Evolutionary conservation across 257 asterid species (phyloP).

Genomic region (Nicotiana undulata): DNA sequence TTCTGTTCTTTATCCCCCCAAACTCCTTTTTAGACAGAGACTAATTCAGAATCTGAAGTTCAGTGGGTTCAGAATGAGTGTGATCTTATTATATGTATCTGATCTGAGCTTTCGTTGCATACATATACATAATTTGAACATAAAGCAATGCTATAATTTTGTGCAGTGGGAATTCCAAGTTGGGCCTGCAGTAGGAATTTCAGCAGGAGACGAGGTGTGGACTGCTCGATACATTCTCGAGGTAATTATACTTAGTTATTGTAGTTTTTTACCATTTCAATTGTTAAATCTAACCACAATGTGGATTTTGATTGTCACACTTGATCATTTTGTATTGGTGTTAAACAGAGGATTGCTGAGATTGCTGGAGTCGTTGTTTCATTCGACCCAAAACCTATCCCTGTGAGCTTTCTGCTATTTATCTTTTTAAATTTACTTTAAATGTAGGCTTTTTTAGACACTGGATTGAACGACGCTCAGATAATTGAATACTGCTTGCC

Average conservation of each 20-base stretch:
- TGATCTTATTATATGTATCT: neutral
- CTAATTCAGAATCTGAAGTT: neutral
- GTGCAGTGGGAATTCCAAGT: constrained; percentile 94
- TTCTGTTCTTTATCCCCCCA: neutral
- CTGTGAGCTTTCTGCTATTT: constrained; percentile 23
- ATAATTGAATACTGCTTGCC: neutral
- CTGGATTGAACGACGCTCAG: neutral
- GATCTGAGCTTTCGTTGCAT: neutral
- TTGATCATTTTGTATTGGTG: neutral
- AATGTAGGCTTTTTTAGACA: neutral
- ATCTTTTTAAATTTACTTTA: neutral
- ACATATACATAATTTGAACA: neutral
- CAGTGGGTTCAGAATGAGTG: neutral
- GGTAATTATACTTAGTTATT: constrained; percentile 28
- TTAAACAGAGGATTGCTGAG: constrained; percentile 80
- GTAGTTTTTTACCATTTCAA: neutral
- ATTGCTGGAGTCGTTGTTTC: constrained; percentile 81
- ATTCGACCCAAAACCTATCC: constrained; percentile 89
- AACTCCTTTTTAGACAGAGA: neutral
- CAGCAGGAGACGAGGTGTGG: constrained; percentile 90
- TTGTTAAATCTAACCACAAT: neutral
- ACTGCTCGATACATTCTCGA: constrained; percentile 85
- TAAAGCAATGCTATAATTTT: neutral
- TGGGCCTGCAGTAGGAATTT: constrained; percentile 86
- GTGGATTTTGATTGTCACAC: neutral